Conservation (phyloP, 75 land plant species). For the Selaginella moellendorffii region DNA sequence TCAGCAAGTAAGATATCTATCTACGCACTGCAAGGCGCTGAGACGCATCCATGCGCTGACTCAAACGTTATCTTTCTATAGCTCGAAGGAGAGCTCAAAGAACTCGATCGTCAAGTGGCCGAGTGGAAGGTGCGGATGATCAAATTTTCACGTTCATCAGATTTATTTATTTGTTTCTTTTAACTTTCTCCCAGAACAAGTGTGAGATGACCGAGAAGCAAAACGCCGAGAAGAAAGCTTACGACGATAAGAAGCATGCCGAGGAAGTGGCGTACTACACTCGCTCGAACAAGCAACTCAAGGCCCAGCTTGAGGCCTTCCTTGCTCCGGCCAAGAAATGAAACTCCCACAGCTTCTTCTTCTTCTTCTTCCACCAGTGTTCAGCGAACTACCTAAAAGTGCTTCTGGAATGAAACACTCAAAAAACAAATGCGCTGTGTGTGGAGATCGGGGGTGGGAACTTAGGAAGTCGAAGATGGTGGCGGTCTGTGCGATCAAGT, state of each 20-base stretch:
- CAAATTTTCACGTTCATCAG: background rate
- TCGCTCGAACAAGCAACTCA: slow-evolving; percentile 30
- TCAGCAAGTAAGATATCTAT: slow-evolving; percentile 15
- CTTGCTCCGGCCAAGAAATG: slow-evolving; percentile 30
- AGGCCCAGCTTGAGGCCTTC: slow-evolving; percentile 31
- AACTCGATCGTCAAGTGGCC: slow-evolving; percentile 27
- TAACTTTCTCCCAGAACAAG: slow-evolving; percentile 17
- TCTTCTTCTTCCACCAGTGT: no score
- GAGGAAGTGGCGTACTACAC: slow-evolving; percentile 34
- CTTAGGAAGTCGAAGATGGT: no score
- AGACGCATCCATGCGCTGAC: no score
- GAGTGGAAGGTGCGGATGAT: slow-evolving; percentile 28
- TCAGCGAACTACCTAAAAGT: no score
- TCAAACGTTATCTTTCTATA: background rate
- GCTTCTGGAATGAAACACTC: background rate
- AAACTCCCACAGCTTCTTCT: background rate
- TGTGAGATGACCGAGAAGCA: slow-evolving; percentile 28
- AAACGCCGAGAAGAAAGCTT: slow-evolving; percentile 23
- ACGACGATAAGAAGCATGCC: slow-evolving; percentile 35
- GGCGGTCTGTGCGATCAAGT: no score
- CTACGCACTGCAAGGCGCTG: no score
- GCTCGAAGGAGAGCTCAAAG: slow-evolving; percentile 25
- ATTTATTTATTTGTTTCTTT: background rate
- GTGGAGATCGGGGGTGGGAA: no score
- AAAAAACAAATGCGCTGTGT: background rate